phyloP scores from a whole-genome alignment of 257 asterid species.

The Marsdenia floribunda region DNA sequence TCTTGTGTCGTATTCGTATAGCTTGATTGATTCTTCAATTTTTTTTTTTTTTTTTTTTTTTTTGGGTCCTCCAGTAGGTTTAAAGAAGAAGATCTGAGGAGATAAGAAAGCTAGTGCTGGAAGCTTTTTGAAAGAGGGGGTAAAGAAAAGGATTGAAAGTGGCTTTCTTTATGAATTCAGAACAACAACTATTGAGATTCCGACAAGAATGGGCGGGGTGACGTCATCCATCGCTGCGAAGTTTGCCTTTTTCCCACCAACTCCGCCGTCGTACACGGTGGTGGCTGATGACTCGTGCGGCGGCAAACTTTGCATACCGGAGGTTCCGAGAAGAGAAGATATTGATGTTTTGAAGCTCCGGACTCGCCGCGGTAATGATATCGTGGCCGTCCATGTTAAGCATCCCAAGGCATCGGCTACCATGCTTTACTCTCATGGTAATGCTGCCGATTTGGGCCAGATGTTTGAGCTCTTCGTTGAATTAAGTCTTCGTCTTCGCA shows the following conservation, averaged over 20 bases:
- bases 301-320: conserved; percentile 64
- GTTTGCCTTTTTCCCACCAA: conserved; percentile 96
- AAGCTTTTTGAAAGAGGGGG: not conserved
- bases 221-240: conserved; percentile 97
- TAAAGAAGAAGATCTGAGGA: conserved; percentile 26
- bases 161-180: conserved; percentile 42
- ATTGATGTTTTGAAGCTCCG: conserved; percentile 71
- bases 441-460: conserved; percentile 99
- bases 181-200: conserved; percentile 6
- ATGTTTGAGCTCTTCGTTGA: conserved; percentile 97
- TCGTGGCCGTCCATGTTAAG: conserved; percentile 75
- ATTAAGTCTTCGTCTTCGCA: conserved; percentile 83
- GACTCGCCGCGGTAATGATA: conserved; percentile 89
- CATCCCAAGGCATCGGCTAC: conserved; percentile 88
- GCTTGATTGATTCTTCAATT: no score
- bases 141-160: conserved; percentile 12
- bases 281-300: conserved; percentile 50
- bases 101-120: conserved; percentile 3
- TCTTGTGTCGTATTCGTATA: not conserved
- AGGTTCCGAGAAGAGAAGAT: conserved; percentile 70
- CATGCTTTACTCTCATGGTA: conserved; percentile 89
- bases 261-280: conserved; percentile 91
- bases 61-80: not conserved
- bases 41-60: no score
- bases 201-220: conserved; percentile 75